phyloP scores from a whole-genome alignment of 768 basidiomycete species.

The Lanmaoa rubissima region DNA sequence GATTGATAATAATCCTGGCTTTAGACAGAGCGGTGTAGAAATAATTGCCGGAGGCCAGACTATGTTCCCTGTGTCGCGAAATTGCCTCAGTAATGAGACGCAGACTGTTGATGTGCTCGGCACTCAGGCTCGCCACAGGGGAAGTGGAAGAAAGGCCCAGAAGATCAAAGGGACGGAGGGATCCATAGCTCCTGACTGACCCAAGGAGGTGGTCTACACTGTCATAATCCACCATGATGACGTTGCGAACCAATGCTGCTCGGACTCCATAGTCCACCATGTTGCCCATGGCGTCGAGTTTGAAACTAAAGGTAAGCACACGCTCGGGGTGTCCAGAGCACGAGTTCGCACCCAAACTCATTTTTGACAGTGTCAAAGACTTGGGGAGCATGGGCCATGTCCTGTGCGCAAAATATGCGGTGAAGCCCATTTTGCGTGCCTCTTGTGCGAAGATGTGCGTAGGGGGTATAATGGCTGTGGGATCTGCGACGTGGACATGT shows the following conservation, averaged over 20 bases:
- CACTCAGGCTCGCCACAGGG: conserved; percentile 7
- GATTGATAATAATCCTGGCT: conserved; percentile 28
- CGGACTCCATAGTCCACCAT: conserved; percentile 68
- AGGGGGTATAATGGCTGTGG: conserved; percentile 74
- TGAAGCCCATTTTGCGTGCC: conserved; percentile 51
- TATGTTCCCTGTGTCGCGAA: conserved; percentile 25
- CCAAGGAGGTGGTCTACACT: conserved; percentile 57
- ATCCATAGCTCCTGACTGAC: conserved; percentile 1
- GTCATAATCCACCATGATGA: conserved; percentile 63
- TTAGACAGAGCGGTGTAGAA: conserved; percentile 28
- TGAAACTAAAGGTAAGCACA: conserved; percentile 79
- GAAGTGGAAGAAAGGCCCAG: not conserved
- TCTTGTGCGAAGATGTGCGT: conserved; percentile 56
- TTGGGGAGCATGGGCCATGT: conserved; percentile 74
- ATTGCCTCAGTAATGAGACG: conserved; percentile 31
- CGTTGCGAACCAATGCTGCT: conserved; percentile 71
- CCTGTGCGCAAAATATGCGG: conserved; percentile 65
- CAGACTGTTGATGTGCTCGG: conserved; percentile 29
- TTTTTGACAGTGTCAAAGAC: conserved; percentile 45
- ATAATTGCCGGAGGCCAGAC: conserved; percentile 17
- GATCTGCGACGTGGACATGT: conserved; percentile 93
- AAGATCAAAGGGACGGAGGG: conserved; percentile 24
- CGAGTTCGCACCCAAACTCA: conserved; percentile 46
- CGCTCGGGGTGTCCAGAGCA: conserved; percentile 42
- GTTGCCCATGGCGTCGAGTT: conserved; percentile 58